These are phyloP conservation scores for Mortierella sp. DNA, from an alignment of 371 early-diverging fungal species.

Conservation along the genomic window DNA sequence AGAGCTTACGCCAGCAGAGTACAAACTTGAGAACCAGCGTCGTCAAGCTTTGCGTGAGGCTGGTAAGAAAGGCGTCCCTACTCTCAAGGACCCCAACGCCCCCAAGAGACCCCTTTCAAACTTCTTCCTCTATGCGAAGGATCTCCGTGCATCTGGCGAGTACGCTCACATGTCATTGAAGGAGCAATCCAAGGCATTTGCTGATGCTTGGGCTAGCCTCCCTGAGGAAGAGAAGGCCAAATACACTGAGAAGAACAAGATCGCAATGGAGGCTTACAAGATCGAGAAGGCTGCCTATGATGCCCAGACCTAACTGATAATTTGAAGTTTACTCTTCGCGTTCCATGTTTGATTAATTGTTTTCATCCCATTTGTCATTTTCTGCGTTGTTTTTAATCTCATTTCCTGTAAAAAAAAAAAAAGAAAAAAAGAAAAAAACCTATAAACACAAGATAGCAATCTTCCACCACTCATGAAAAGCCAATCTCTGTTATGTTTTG, in stretches of 20 bases:
- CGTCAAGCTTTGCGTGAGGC: slow-evolving; percentile 55
- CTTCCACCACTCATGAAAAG: too few species aligned
- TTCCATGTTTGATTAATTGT: too few species aligned
- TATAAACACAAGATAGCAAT: too few species aligned
- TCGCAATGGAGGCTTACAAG: slow-evolving; percentile 29
- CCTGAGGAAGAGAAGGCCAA: slow-evolving; percentile 37
- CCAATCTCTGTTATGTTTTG: too few species aligned
- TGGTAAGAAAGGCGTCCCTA: slow-evolving; percentile 55
- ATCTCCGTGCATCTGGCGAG: slow-evolving; percentile 52
- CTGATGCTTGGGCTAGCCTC: slow-evolving; percentile 42
- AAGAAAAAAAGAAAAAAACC: too few species aligned
- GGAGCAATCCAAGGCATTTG: slow-evolving; percentile 57
- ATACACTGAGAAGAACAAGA: slow-evolving; percentile 10
- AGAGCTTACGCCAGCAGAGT: slow-evolving; percentile 63
- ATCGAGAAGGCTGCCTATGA: slow-evolving; percentile 39
- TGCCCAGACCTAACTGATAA: background rate
- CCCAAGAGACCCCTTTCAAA: slow-evolving; percentile 69
- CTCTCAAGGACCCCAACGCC: slow-evolving; percentile 71
- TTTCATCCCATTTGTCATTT: too few species aligned
- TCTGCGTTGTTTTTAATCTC: too few species aligned
- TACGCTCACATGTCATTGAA: slow-evolving; percentile 29
- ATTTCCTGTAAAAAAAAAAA: too few species aligned
- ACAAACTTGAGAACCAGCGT: slow-evolving; percentile 62
- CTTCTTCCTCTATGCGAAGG: slow-evolving; percentile 54
- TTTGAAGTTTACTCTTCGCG: too few species aligned